These are phyloP conservation scores for Vaccinium vitisidaea DNA, from an alignment of 148 eudicot genomes.

Conservation along the genomic window DNA sequence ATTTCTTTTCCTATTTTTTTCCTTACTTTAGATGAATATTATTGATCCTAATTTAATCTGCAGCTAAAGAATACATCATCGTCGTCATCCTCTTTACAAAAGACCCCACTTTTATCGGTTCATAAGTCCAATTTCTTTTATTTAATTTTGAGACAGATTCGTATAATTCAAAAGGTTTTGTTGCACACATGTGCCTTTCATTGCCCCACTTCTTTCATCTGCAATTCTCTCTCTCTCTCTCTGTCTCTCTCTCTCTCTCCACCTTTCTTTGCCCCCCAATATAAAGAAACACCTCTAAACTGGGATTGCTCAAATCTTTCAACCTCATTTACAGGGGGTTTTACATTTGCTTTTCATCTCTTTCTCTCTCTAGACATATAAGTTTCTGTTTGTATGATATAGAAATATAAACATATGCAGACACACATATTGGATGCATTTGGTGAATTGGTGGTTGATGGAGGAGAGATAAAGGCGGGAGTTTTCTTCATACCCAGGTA, in stretches of 20 bases:
- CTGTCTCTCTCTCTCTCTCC: background rate
- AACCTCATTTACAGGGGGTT: constrained; percentile 9
- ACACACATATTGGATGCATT: background rate
- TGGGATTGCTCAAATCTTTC: background rate
- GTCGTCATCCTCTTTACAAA: constrained; percentile 3
- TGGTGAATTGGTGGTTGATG: background rate
- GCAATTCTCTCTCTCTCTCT: background rate
- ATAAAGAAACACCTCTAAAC: background rate
- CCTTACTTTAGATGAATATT: background rate
- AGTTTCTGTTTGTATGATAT: background rate
- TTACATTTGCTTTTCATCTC: background rate
- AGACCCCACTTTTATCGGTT: background rate
- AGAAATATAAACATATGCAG: background rate
- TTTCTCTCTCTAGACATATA: background rate
- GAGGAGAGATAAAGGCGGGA: constrained; percentile 11
- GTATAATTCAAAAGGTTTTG: constrained; percentile 11
- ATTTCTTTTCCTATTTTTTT: background rate
- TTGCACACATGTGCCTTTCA: constrained; percentile 33
- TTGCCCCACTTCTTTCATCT: background rate
- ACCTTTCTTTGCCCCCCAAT: background rate
- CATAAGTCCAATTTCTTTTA: background rate
- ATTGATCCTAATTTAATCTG: background rate
- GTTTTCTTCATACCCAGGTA: constrained; percentile 9
- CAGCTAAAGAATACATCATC: background rate
- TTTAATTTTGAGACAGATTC: constrained; percentile 12